Evolutionary conservation across 2,329 filamentous ascomycete genomes (phyloP).

Genomic region (Cercospora zeae-maydis): DNA sequence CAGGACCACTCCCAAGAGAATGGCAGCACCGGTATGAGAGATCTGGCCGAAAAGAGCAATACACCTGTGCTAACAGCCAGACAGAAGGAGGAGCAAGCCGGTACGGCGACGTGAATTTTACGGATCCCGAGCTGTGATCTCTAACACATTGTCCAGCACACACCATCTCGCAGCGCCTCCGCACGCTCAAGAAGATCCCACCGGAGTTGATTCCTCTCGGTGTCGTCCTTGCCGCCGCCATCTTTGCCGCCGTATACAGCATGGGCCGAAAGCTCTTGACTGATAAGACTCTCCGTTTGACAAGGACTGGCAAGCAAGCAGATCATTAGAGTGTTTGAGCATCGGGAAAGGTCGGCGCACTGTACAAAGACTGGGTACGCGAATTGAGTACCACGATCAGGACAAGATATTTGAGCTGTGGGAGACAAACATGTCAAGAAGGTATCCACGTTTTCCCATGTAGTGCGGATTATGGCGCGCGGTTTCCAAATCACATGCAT

Average conservation of each 20-base stretch:
- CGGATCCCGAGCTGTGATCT: not conserved
- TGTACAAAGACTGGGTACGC: slow-evolving; percentile 16
- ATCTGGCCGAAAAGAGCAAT: not conserved
- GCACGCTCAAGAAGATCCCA: slow-evolving; percentile 83
- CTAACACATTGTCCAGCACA: slow-evolving; percentile 62
- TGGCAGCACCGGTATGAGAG: slow-evolving; percentile 35
- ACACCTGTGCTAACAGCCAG: slow-evolving; percentile 16
- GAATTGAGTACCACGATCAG: slow-evolving; percentile 4
- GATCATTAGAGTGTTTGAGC: slow-evolving; percentile 19
- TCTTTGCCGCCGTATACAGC: slow-evolving; percentile 79
- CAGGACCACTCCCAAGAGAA: slow-evolving; percentile 31
- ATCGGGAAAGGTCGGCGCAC: slow-evolving; percentile 3
- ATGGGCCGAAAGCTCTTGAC: slow-evolving; percentile 74
- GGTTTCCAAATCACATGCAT: not conserved
- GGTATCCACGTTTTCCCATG: not conserved
- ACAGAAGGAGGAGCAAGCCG: slow-evolving; percentile 62
- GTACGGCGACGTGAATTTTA: slow-evolving; percentile 43
- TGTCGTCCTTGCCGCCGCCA: slow-evolving; percentile 73
- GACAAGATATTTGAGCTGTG: not conserved
- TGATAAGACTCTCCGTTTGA: slow-evolving; percentile 89
- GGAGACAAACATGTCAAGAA: not conserved
- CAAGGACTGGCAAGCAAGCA: slow-evolving; percentile 57
- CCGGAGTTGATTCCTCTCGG: slow-evolving; percentile 92
- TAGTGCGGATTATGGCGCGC: not conserved
- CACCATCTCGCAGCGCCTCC: slow-evolving; percentile 92